Evolutionary conservation across 306 rosid species (phyloP).

Genomic region (Vigna unguiculata): DNA sequence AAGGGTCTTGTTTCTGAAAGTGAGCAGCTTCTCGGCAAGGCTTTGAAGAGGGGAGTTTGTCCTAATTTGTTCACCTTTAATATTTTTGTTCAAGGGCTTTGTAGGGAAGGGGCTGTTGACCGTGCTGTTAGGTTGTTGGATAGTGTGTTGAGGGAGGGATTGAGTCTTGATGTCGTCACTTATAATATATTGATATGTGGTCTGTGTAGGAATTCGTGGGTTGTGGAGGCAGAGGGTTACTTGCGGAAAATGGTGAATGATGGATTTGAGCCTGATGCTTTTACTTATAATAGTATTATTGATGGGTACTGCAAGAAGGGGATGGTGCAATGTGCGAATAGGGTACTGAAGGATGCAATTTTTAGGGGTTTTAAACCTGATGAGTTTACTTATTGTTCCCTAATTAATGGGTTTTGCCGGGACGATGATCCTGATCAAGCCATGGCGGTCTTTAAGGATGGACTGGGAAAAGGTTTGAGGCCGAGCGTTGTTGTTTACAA

Average conservation of each 20-base stretch:
- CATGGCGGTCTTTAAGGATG: slow-evolving; percentile 70
- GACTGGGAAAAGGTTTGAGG: slow-evolving; percentile 66
- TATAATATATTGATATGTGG: slow-evolving; percentile 84
- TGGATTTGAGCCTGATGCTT: slow-evolving; percentile 78
- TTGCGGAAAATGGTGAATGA: slow-evolving; percentile 79
- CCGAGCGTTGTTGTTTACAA: slow-evolving; percentile 77
- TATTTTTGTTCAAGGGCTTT: slow-evolving; percentile 83
- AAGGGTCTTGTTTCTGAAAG: slow-evolving; percentile 75
- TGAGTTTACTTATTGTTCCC: slow-evolving; percentile 84
- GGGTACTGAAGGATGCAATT: slow-evolving; percentile 74
- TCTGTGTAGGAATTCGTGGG: slow-evolving; percentile 67
- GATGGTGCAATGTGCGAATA: slow-evolving; percentile 71
- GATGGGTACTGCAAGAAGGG: slow-evolving; percentile 85
- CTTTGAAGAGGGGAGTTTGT: slow-evolving; percentile 76
- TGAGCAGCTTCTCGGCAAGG: slow-evolving; percentile 75
- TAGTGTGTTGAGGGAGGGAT: slow-evolving; percentile 60
- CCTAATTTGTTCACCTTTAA: slow-evolving; percentile 84
- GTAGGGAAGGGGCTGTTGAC: slow-evolving; percentile 62
- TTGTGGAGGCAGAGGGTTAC: slow-evolving; percentile 72
- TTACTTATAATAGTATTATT: slow-evolving; percentile 81
- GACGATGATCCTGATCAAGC: slow-evolving; percentile 79
- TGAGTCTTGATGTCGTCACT: slow-evolving; percentile 81
- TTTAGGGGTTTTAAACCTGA: slow-evolving; percentile 88
- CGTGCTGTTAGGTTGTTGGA: slow-evolving; percentile 62
- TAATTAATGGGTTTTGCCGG: slow-evolving; percentile 70